phyloP scores from a whole-genome alignment of 2,329 filamentous ascomycete species.

The Curvularia verruculosa region DNA sequence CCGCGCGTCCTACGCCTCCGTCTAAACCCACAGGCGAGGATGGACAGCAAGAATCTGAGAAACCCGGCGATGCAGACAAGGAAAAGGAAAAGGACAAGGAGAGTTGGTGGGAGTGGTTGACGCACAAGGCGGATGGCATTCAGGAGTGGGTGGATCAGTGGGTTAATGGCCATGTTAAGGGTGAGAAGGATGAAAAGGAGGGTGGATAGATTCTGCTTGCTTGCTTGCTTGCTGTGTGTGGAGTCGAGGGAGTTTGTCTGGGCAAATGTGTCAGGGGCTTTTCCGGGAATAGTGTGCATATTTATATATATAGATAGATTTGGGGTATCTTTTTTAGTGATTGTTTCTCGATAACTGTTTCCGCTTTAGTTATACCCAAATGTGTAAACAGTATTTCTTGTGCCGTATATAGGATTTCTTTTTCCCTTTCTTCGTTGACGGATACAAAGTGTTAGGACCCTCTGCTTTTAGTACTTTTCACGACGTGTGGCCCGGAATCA shows the following conservation, averaged over 20 bases:
- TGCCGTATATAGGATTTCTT: no score
- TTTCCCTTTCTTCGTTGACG: no score
- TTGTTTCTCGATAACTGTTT: no score
- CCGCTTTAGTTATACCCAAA: no score
- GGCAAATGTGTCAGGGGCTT: no score
- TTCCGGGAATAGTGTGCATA: no score
- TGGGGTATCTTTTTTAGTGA: not conserved
- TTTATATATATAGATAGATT: not conserved
- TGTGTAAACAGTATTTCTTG: no score
- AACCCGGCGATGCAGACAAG: not conserved
- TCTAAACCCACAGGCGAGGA: conserved; percentile 1
- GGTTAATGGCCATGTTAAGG: conserved; percentile 36
- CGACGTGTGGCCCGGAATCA: not conserved
- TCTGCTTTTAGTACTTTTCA: not conserved
- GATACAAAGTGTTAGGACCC: no score
- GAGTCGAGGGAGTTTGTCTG: not conserved
- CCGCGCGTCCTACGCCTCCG: conserved; percentile 10
- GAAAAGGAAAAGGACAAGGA: conserved; percentile 10
- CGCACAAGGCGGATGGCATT: conserved; percentile 44
- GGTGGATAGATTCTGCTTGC: no score
- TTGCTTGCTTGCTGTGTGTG: no score
- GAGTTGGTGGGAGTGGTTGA: conserved; percentile 48
- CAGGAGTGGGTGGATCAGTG: conserved; percentile 47
- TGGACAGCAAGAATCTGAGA: not conserved
- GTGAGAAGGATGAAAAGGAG: not conserved